phyloP scores from a whole-genome alignment of 192 early-diverging fungal species.

The Endogone sp. region DNA sequence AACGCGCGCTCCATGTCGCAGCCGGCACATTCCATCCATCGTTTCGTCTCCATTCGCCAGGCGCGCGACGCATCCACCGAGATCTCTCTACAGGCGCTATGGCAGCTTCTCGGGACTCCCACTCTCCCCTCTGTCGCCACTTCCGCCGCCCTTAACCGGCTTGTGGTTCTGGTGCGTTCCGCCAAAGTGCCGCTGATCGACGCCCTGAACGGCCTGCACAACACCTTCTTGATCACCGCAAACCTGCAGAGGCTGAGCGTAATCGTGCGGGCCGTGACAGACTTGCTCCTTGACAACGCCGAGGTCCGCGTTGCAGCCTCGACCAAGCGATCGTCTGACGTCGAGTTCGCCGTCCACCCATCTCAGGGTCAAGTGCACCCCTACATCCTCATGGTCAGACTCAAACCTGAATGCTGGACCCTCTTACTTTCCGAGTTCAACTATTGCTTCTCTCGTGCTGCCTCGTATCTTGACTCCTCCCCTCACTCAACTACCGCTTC shows the following conservation, averaged over 20 bases:
- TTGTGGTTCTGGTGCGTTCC: not conserved
- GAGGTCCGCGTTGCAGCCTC: not conserved
- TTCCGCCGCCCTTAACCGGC: slow-evolving; percentile 8
- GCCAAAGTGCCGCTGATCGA: not conserved
- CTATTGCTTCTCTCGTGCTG: not conserved
- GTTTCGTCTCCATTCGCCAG: not conserved
- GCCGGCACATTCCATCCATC: not conserved
- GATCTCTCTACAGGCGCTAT: not conserved
- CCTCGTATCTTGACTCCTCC: not conserved
- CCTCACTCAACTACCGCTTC: not conserved
- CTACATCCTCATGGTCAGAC: slow-evolving; percentile 4
- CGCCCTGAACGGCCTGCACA: slow-evolving; percentile 12
- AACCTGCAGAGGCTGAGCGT: slow-evolving; percentile 8
- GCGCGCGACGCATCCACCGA: not conserved
- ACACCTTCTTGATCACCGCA: slow-evolving; percentile 3
- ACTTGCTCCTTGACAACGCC: slow-evolving; percentile 1
- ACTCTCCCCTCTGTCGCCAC: slow-evolving; percentile 5
- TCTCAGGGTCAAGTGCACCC: slow-evolving; percentile 7
- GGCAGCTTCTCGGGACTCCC: not conserved
- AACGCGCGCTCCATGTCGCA: not conserved
- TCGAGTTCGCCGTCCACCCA: not conserved
- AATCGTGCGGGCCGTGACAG: slow-evolving; percentile 9
- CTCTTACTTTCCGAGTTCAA: slow-evolving; percentile 9
- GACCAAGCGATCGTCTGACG: not conserved
- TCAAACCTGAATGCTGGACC: slow-evolving; percentile 9